Percentiles rank a stretch among this genome's conserved stretches.
Conservation (phyloP, 331 rosid genomes). For the Prunus yedoensis region DNA sequence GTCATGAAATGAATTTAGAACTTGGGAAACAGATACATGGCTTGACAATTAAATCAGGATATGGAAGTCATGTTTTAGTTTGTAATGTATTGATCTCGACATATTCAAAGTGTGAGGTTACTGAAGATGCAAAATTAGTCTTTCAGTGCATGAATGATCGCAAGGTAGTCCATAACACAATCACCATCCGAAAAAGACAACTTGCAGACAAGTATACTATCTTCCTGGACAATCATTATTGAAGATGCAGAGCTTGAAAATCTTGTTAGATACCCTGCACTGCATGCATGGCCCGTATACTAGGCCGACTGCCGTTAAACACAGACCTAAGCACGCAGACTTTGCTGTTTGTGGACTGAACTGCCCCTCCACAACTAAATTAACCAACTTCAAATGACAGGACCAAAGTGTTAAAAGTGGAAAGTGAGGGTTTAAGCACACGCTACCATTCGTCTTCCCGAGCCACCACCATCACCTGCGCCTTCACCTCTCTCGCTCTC, state of each 20-base stretch:
- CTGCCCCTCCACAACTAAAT: too few relatives aligned
- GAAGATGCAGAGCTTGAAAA: neutral
- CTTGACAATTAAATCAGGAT: too few relatives aligned
- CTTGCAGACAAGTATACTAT: neutral
- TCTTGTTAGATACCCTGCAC: conserved; percentile 31
- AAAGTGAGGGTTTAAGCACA: conserved; percentile 25
- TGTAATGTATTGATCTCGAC: too few relatives aligned
- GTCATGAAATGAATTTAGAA: too few relatives aligned
- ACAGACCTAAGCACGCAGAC: conserved; percentile 43
- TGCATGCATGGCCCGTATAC: conserved; percentile 55
- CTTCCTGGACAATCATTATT: neutral
- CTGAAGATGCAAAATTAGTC: too few relatives aligned
- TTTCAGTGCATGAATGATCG: too few relatives aligned
- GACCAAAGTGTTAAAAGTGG: too few relatives aligned
- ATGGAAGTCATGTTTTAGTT: too few relatives aligned
- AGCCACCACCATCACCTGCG: conserved; percentile 5
- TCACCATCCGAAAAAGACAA: neutral
- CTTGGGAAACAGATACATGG: too few relatives aligned
- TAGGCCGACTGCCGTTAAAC: conserved; percentile 61
- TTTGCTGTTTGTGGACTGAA: conserved; percentile 23
- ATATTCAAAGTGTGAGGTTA: too few relatives aligned
- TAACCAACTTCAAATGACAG: too few relatives aligned
- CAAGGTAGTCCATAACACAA: neutral
- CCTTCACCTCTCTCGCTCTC: neutral
- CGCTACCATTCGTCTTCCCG: conserved; percentile 21